Evolutionary conservation across 106 monocot genomes (phyloP), one percentile per base, ranked within the genome.

Genomic region (Triglochin maritima): DNA sequence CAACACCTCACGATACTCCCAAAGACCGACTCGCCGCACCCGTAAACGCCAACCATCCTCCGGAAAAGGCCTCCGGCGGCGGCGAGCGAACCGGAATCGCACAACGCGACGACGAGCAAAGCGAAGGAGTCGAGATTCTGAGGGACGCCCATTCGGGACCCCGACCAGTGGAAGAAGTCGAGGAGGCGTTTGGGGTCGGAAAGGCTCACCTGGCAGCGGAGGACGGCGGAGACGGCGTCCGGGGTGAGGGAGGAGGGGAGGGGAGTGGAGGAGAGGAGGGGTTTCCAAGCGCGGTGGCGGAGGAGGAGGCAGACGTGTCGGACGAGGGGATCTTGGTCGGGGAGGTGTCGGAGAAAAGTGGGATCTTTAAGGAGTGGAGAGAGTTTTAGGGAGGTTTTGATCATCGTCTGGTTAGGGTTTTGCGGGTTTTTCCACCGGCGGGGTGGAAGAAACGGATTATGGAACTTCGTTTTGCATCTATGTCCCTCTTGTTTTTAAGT

Each of bases 91-190:
- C 71, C 58, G 9, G 72, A 61, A 45, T 89, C 76, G 69, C 81
- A 82, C 7, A 94, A 80, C 9, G 4, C 2, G 10, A 94, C 50
- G 10, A 86, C 83, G 42, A 94, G 82, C 4, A 15, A 29, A 4
- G 86, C 44, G 68, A 76, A 94, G 7, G 89, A 82, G 4, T 73
- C 79, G 10, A 77, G 45, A 4, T 43, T 65, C 3, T 75, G 86
- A 9, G 78, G 77, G n/a, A 11, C 46, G 9, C 61, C 68, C 48
- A 81, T 70, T 16, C 72, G 71, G 44, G 75, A 67, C 6, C 59
- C 49, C 4, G 94, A 82, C 84, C 84, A 89, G 41, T 84, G 66
- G 77, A 94, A 84, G 84, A 94, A 87, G 45, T 87, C 80, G 0
- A 87, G 47, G 58, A 87, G 79, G 41, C 74, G 71, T 14, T 69